phyloP scores from a whole-genome alignment of 2,329 filamentous ascomycete genomes.

The Phoma sp. region DNA sequence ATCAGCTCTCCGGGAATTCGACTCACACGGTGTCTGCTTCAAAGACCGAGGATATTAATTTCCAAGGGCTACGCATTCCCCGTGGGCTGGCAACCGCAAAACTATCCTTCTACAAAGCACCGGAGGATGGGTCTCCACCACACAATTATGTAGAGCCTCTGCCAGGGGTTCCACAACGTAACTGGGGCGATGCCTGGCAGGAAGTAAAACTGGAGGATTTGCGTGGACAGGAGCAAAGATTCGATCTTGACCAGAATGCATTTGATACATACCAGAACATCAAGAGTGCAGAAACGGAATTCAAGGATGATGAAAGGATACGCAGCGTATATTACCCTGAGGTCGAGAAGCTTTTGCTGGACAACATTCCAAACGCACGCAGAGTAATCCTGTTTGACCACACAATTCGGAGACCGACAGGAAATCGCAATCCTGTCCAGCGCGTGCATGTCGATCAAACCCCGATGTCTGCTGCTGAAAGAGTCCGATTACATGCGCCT shows the following conservation, averaged over 20 bases:
- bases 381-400: constrained; percentile 83
- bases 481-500: constrained; percentile 71
- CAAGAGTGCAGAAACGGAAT: constrained; percentile 63
- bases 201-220: constrained; percentile 72
- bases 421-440: constrained; percentile 71
- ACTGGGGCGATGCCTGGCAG: constrained; percentile 61
- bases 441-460: constrained; percentile 87
- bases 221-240: constrained; percentile 70
- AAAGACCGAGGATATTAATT: constrained; percentile 37
- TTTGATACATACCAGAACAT: constrained; percentile 70
- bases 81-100: constrained; percentile 35
- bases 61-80: constrained; percentile 38
- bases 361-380: constrained; percentile 68
- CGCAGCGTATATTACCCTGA: constrained; percentile 81
- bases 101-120: constrained; percentile 38
- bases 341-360: constrained; percentile 73
- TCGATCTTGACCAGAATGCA: constrained; percentile 73
- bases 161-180: constrained; percentile 68
- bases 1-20: constrained; percentile 43
- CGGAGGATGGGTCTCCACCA: constrained; percentile 36
- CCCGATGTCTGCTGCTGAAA: constrained; percentile 65
- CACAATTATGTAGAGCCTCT: constrained; percentile 65
- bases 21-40: constrained; percentile 33
- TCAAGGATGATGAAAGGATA: constrained; percentile 73
- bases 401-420: constrained; percentile 75